Base-by-base conservation (phyloP, 306 rosid genomes). In the Gillenia trifoliata region DNA sequence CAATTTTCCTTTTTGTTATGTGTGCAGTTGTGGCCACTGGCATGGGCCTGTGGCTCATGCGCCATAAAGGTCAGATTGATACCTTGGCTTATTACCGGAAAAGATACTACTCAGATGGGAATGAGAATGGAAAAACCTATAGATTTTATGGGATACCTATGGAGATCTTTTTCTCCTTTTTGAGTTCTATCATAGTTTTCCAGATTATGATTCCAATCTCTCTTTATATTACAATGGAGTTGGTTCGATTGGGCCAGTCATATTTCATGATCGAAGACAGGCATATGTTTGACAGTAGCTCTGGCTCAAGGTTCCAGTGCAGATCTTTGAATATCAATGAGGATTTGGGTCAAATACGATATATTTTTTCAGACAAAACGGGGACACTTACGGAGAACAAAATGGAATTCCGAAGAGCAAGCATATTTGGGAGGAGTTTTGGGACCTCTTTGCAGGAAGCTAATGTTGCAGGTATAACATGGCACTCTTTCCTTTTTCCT, bases 181-280 rank as follows among this genome's bases (percentile, higher is more conserved):
- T 95, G 90, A 95, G 96, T 82, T 92, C 99, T 72, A 71, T 95
- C 54, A 95, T 95, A 67, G 98, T 95, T 82, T 95, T 95, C 79
- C 99, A 95, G 93, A 95, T 95, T 41, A 95, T 95, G 99, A 95
- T 95, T 84, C 99, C 99, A 7, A 95, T 95, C 81, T 92, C 99
- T 66, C 97, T 95, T 45, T 95, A 95, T 82, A 95, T 95, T 76
- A 90, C 98, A 4, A 90, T 95, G 98, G 99, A 95, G 85, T 84
- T 95, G 85, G 98, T 95, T 75, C 89, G 99, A 43, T 79, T 95
- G 83, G 97, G 99, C 50, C 99, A 95, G 93, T 89, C 99, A 61
- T 95, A 90, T 85, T 95, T 95, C 86, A 92, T 95, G 99, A 92
- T 95, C 71, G 96, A 88, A 75, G 99, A 95, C 55, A 23, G 71